Conservation (phyloP, 371 early-diverging fungal genomes). For the Syncephalis fuscata region DNA sequence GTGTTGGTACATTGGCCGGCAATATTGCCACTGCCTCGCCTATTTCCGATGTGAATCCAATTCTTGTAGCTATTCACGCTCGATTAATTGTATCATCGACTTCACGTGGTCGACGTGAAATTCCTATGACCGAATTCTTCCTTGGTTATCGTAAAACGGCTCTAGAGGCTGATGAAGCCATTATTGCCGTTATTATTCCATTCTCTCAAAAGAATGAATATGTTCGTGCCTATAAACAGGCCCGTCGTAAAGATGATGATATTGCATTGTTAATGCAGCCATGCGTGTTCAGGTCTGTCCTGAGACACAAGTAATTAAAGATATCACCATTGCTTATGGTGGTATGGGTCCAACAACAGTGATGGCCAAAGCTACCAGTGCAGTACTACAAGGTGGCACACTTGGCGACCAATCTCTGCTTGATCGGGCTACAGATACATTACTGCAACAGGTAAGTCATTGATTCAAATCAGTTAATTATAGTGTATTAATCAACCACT, state of each 20-base stretch:
- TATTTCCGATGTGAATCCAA: constrained; percentile 67
- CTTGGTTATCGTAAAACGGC: constrained; percentile 56
- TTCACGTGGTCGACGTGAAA: constrained; percentile 16
- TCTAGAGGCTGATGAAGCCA: constrained; percentile 33
- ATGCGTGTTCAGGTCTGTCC: constrained; percentile 20
- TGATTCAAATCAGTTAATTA: no score
- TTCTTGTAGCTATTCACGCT: constrained; percentile 44
- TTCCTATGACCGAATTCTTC: constrained; percentile 49
- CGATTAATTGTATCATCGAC: constrained; percentile 24
- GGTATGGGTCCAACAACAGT: constrained; percentile 53
- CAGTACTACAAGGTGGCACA: no score
- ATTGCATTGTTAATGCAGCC: constrained; percentile 65
- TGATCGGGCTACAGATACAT: no score
- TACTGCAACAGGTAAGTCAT: no score
- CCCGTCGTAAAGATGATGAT: constrained; percentile 63
- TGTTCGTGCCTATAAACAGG: constrained; percentile 57
- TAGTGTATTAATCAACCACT: no score
- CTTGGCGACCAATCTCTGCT: no score
- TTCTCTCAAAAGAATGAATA: constrained; percentile 27
- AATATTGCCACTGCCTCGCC: constrained; percentile 67
- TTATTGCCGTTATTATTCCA: constrained; percentile 37
- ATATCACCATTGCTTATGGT: constrained; percentile 45
- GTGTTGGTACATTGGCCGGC: constrained; percentile 61
- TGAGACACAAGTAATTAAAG: constrained; percentile 9
- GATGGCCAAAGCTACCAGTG: constrained; percentile 11